Base-by-base conservation (phyloP, 2,329 filamentous ascomycete genomes). In the Arachnomyces sp. region DNA sequence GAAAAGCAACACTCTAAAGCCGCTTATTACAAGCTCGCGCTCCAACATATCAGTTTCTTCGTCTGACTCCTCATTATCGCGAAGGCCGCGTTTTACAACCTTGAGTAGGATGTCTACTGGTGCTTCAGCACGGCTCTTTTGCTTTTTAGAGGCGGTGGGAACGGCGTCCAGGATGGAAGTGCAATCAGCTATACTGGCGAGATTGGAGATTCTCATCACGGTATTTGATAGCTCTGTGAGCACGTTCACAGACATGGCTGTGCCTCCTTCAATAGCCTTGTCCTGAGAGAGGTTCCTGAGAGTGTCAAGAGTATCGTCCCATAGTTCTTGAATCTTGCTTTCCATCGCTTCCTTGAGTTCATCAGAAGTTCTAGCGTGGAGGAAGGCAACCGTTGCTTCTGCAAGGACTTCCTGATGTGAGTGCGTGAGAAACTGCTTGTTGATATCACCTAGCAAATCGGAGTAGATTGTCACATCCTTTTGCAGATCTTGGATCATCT, bases 351-450 rank as follows among this genome's bases (percentile, higher is more conserved):
- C 92, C 49, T 89, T 84, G 28, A 94, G 77, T 55, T 94, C 90
- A 45, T 92, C 87, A 46, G 87, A 90, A 45, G 81, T 81, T 48
- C 85, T 81, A 7, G 90, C 88, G 57, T 93, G 87, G 25, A 94
- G 67, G 29, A 98, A 76, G 4, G 89, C 85, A 15, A 79, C 74
- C 18, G 84, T 82, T 11, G 88, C 90, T 60, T 95, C 89, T 8
- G 79, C 79, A 34, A 98, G 72, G 13, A 96, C 89, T 40, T 77
- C 77, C 52, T 85, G 83, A 54, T 94, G 86, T 32, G 85, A 84
- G 56, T 98, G 92, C n/a, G 87, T 80, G 52, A 84, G 80, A 65
- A 98, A 96, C 53, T 98, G 92, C 43, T 86, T 87, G 60, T 85
- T 88, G 51, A 96, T 87, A 54, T 95, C 89, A 50, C 94, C 88